Percentiles rank a stretch among this genome's conserved stretches.
These are phyloP conservation scores for Inosperma sp. DNA, from an alignment of 768 basidiomycete species.

Conservation along the genomic window DNA sequence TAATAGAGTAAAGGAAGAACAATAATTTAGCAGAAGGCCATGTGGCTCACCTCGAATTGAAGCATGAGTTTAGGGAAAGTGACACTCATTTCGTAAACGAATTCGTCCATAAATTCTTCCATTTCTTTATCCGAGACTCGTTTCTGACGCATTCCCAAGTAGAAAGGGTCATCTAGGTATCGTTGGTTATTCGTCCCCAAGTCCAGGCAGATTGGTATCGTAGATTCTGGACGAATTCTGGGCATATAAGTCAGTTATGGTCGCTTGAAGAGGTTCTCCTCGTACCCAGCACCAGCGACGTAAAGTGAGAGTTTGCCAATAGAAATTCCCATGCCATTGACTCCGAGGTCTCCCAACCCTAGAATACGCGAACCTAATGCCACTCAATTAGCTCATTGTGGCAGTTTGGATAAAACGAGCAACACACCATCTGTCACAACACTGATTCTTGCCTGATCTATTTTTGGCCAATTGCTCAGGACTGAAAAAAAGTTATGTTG, in stretches of 20 bases:
- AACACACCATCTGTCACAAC: conserved; percentile 85
- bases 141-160: conserved; percentile 77
- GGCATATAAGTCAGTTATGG: neutral
- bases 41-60: conserved; percentile 64
- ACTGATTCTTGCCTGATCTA: conserved; percentile 76
- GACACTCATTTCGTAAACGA: conserved; percentile 76
- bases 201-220: conserved; percentile 81
- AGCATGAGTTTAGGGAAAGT: conserved; percentile 79
- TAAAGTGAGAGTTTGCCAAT: conserved; percentile 93
- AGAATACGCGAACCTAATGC: conserved; percentile 80
- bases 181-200: conserved; percentile 83
- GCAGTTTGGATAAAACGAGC: neutral
- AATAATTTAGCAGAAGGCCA: neutral
- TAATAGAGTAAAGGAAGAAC: neutral
- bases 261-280: conserved; percentile 11
- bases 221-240: conserved; percentile 72
- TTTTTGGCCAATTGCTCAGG: conserved; percentile 65
- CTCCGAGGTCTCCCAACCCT: conserved; percentile 79
- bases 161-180: conserved; percentile 81
- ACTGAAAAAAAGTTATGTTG: conserved; percentile 32
- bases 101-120: conserved; percentile 86
- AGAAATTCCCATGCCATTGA: conserved; percentile 84
- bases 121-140: conserved; percentile 61
- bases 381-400: conserved; percentile 15
- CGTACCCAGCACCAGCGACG: conserved; percentile 83